A percentile compares a stretch with the other conserved stretches of the same genome.
Evolutionary conservation across 2,329 filamentous ascomycete species (phyloP).

Genomic region (Arthrobotrys sphaeroides): DNA sequence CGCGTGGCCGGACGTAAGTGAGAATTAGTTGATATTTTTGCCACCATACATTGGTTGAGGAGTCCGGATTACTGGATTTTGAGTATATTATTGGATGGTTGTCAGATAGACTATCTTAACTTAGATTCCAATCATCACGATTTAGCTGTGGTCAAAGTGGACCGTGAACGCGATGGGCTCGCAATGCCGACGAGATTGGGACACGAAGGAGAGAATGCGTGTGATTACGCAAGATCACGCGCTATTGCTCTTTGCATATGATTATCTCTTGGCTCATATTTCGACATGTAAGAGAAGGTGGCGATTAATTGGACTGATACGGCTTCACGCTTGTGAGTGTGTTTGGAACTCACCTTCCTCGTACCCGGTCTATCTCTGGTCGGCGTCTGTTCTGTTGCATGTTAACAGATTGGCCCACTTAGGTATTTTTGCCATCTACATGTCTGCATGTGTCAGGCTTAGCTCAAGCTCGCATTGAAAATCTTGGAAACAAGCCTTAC

Average conservation of each 20-base stretch:
- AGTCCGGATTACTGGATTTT: background rate
- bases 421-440: too few relatives aligned
- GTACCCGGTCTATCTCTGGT: background rate
- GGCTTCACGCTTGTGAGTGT: background rate
- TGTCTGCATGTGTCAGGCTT: too few relatives aligned
- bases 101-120: background rate
- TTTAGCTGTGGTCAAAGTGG: background rate
- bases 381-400: too few relatives aligned
- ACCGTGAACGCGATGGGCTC: background rate
- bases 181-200: background rate
- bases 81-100: constrained; percentile 6
- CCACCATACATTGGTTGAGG: background rate
- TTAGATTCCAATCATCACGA: background rate
- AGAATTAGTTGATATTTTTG: background rate
- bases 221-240: background rate
- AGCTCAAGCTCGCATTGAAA: background rate
- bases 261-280: background rate
- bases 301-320: too few relatives aligned
- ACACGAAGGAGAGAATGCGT: background rate
- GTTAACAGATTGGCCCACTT: background rate
- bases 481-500: constrained; percentile 33
- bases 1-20: background rate
- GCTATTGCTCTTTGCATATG: background rate
- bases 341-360: background rate
- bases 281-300: background rate